Conservation (phyloP, 305 asterid species). For the Stenogyne calaminthoides region DNA sequence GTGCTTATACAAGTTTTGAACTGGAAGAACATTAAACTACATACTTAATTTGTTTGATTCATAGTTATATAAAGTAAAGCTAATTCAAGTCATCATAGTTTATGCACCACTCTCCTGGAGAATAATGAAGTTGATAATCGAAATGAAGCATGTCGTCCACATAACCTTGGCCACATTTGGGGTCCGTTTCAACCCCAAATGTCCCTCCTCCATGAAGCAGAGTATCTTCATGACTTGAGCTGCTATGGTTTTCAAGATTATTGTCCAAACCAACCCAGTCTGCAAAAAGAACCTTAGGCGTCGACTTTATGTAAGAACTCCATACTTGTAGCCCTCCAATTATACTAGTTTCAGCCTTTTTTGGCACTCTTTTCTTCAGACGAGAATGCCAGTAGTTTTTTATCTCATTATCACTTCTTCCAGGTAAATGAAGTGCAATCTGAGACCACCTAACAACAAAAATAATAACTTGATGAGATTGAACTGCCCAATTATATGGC, state of each 20-base stretch:
- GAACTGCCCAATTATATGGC: background rate
- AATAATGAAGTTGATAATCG: conserved; percentile 46
- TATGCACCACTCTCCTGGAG: conserved; percentile 45
- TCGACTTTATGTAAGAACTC: conserved; percentile 32
- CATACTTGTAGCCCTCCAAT: conserved; percentile 25
- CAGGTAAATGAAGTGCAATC: conserved; percentile 72
- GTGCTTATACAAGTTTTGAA: background rate
- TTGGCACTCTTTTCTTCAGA: conserved; percentile 61
- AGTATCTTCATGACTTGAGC: conserved; percentile 36
- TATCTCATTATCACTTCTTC: conserved; percentile 85
- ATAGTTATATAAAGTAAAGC: conserved; percentile 5
- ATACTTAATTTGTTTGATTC: background rate
- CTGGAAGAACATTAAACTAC: background rate
- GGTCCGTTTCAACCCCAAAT: conserved; percentile 26
- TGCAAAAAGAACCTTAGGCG: conserved; percentile 54
- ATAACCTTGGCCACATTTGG: conserved; percentile 17
- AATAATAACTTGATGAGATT: background rate
- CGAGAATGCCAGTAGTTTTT: conserved; percentile 84
- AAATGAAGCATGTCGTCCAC: conserved; percentile 41
- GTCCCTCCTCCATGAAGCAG: conserved; percentile 35
- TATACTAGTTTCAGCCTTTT: conserved; percentile 30
- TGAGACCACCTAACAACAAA: conserved; percentile 71
- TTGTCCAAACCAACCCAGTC: conserved; percentile 52
- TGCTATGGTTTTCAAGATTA: conserved; percentile 12
- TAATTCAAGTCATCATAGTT: conserved; percentile 34